These are phyloP conservation scores for Saturnispora gosingensis DNA, from an alignment of 805 yeast genomes.

Conservation along the genomic window DNA sequence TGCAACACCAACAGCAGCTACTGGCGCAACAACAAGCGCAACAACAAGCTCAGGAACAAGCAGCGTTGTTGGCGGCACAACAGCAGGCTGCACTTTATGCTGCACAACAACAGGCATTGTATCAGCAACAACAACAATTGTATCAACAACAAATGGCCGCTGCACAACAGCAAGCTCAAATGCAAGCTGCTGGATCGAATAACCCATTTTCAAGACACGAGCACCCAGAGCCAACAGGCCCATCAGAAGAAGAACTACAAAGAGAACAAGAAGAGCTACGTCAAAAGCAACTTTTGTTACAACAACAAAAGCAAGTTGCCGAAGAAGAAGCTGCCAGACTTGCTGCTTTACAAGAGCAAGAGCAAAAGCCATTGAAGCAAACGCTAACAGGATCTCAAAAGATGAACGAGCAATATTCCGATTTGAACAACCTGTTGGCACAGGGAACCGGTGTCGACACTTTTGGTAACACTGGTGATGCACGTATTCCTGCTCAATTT, in stretches of 20 bases:
- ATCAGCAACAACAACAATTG: conserved; percentile 17
- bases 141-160: conserved; percentile 18
- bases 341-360: conserved; percentile 18
- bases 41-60: neutral
- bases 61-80: conserved; percentile 17
- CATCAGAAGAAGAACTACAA: conserved; percentile 34
- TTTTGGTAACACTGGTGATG: conserved; percentile 78
- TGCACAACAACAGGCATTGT: conserved; percentile 13
- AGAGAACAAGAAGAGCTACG: conserved; percentile 39
- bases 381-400: conserved; percentile 45
- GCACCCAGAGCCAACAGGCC: conserved; percentile 15
- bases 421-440: conserved; percentile 69
- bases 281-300: conserved; percentile 8
- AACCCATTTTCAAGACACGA: conserved; percentile 28
- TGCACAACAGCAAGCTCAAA: conserved; percentile 27
- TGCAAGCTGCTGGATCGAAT: conserved; percentile 31
- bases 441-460: conserved; percentile 91
- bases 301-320: conserved; percentile 10
- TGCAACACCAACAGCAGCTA: conserved; percentile 22
- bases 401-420: conserved; percentile 52
- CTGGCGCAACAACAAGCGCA: conserved; percentile 13
- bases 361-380: conserved; percentile 32
- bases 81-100: conserved; percentile 16
- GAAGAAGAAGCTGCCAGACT: conserved; percentile 12
- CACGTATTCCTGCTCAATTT: conserved; percentile 87